These are phyloP conservation scores for Prunus mongolica DNA, from an alignment of 306 rosid genomes.

Conservation along the genomic window DNA sequence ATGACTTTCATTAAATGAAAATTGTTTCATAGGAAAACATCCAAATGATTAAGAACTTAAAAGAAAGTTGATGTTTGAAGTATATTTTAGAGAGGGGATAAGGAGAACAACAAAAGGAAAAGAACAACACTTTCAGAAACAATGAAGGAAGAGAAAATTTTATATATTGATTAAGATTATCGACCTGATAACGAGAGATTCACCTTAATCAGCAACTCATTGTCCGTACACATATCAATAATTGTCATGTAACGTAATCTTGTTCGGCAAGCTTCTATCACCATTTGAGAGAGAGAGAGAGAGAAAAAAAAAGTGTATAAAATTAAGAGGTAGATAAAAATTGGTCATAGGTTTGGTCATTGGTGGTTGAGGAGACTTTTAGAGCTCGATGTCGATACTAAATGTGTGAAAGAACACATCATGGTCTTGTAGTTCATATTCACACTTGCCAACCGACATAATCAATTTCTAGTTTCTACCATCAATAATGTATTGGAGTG, in stretches of 20 bases:
- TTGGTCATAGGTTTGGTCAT: neutral
- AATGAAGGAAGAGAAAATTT: too few species aligned
- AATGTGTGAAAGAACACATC: neutral
- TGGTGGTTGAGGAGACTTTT: conserved; percentile 10
- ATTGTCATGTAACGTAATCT: neutral
- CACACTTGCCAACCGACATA: neutral
- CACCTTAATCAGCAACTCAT: neutral
- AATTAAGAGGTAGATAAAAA: neutral
- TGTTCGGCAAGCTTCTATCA: neutral
- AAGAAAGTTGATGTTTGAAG: neutral
- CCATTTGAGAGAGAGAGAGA: neutral
- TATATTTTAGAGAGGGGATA: neutral
- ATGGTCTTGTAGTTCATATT: neutral
- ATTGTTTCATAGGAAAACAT: neutral
- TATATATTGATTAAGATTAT: neutral
- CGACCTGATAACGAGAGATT: neutral
- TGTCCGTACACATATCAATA: too few species aligned
- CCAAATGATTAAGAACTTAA: neutral
- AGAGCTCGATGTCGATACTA: neutral
- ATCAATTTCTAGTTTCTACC: neutral
- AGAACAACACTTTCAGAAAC: too few species aligned
- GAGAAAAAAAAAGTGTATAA: neutral
- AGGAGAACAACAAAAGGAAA: too few species aligned
- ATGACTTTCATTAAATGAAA: neutral
- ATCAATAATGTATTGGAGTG: neutral